Percentiles rank a stretch among this genome's conserved stretches.
These are phyloP conservation scores for Erodium chrysanthum DNA, from an alignment of 441 rosid species.

Conservation along the genomic window DNA sequence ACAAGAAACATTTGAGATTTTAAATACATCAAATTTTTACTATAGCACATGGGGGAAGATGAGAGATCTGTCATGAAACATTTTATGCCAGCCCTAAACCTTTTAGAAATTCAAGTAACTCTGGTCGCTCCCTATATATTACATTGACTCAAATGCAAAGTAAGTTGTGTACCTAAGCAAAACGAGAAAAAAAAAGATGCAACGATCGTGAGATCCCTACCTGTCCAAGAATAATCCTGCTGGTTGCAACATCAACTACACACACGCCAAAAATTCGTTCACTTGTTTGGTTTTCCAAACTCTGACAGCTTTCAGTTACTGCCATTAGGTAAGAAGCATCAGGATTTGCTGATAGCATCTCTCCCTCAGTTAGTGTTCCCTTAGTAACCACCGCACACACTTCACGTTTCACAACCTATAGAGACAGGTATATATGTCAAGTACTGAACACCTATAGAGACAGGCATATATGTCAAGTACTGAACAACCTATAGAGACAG, in stretches of 20 bases:
- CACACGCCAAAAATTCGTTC: slow-evolving; percentile 66
- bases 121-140: background rate
- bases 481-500: too few relatives aligned
- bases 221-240: slow-evolving; percentile 81
- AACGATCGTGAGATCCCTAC: slow-evolving; percentile 28
- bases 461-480: slow-evolving; percentile 22
- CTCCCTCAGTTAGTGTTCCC: slow-evolving; percentile 94
- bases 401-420: slow-evolving; percentile 97
- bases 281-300: slow-evolving; percentile 26
- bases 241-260: slow-evolving; percentile 79
- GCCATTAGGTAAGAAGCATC: slow-evolving; percentile 88
- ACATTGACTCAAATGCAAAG: background rate
- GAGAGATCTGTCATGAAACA: background rate
- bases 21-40: slow-evolving; percentile 6
- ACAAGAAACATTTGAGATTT: background rate
- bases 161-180: background rate
- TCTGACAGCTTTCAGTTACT: slow-evolving; percentile 51
- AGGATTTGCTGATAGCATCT: slow-evolving; percentile 70
- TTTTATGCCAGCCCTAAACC: background rate
- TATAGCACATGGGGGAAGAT: background rate
- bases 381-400: slow-evolving; percentile 87
- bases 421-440: slow-evolving; percentile 25
- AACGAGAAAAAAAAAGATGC: slow-evolving; percentile 5
- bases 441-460: slow-evolving; percentile 27
- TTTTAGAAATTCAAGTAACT: slow-evolving; percentile 2